Percentiles rank a stretch among this genome's conserved stretches.
Evolutionary conservation across 2,329 filamentous ascomycete genomes (phyloP).

Genomic region (Colletotrichum kahawae): DNA sequence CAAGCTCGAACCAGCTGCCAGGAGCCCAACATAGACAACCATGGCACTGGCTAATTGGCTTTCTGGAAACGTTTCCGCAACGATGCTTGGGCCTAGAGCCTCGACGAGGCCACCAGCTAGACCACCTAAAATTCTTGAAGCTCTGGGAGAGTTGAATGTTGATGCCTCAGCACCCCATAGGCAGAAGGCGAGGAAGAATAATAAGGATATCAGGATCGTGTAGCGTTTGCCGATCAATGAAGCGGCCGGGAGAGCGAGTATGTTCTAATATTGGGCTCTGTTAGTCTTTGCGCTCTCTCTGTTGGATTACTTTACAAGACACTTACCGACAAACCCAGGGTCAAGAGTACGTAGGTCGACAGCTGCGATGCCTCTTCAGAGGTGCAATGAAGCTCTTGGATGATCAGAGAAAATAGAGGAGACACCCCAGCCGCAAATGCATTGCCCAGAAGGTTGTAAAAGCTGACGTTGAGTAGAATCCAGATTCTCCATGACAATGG

Average conservation of each 20-base stretch:
- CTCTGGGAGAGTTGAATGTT: conserved; percentile 15
- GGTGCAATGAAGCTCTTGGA: conserved; percentile 16
- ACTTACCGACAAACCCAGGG: conserved; percentile 23
- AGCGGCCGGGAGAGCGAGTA: conserved; percentile 17
- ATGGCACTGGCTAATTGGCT: conserved; percentile 26
- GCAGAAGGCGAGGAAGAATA: conserved; percentile 19
- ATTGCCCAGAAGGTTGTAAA: conserved; percentile 26
- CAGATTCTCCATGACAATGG: conserved; percentile 22
- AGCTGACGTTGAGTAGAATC: conserved; percentile 24
- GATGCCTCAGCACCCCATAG: conserved; percentile 22
- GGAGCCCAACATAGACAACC: conserved; percentile 25
- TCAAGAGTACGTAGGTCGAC: conserved; percentile 21
- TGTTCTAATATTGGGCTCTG: conserved; percentile 3
- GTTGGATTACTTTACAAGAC: not conserved
- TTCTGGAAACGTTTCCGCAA: conserved; percentile 22
- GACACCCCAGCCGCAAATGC: conserved; percentile 21
- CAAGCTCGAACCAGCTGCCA: conserved; percentile 24
- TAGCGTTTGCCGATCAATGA: conserved; percentile 26
- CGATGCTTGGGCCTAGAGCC: conserved; percentile 24
- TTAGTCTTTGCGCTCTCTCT: not conserved
- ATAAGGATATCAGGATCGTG: conserved; percentile 25
- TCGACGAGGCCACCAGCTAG: conserved; percentile 22
- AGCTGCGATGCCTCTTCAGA: conserved; percentile 20
- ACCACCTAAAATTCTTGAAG: conserved; percentile 15
- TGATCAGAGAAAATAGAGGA: conserved; percentile 23